These are phyloP conservation scores for Trichoderma breve DNA, from an alignment of 2,329 filamentous ascomycete species.

Conservation along the genomic window DNA sequence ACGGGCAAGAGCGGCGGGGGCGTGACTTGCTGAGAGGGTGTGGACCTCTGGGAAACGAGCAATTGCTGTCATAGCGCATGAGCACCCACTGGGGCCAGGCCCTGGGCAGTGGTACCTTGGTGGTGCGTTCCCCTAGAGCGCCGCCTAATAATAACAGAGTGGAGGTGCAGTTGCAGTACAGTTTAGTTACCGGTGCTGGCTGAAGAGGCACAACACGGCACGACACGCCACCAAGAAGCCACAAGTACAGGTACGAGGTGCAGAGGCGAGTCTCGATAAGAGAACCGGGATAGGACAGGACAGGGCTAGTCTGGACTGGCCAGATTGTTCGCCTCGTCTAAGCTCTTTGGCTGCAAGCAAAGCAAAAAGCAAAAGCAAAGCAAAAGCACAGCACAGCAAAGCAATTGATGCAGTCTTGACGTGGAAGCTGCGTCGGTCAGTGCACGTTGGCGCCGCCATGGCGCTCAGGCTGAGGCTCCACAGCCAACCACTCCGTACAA, in stretches of 20 bases:
- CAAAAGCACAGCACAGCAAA: not conserved
- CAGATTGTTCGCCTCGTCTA: not conserved
- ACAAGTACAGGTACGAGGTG: not conserved
- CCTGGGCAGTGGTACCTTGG: not conserved
- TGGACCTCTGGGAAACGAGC: slow-evolving; percentile 10
- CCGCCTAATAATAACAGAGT: not conserved
- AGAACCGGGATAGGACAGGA: not conserved
- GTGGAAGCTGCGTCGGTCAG: not conserved
- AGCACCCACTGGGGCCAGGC: slow-evolving; percentile 14
- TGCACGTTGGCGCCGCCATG: not conserved
- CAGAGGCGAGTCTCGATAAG: not conserved
- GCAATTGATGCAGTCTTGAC: not conserved
- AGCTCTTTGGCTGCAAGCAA: not conserved
- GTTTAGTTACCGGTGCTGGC: not conserved
- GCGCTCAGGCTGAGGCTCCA: not conserved
- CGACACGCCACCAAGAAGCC: not conserved
- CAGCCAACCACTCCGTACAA: slow-evolving; percentile 8
- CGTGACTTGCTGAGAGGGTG: slow-evolving; percentile 3
- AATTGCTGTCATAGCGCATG: slow-evolving; percentile 7
- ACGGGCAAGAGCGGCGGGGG: slow-evolving; percentile 8
- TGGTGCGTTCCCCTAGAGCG: not conserved
- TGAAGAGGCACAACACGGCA: not conserved
- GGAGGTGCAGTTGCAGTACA: not conserved
- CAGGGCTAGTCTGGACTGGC: not conserved
- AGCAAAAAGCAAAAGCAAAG: not conserved